A percentile compares a stretch with the other conserved stretches of the same genome.
phyloP scores from a whole-genome alignment of 73 alveolate genomes.

The Paramecium primaurelia region DNA sequence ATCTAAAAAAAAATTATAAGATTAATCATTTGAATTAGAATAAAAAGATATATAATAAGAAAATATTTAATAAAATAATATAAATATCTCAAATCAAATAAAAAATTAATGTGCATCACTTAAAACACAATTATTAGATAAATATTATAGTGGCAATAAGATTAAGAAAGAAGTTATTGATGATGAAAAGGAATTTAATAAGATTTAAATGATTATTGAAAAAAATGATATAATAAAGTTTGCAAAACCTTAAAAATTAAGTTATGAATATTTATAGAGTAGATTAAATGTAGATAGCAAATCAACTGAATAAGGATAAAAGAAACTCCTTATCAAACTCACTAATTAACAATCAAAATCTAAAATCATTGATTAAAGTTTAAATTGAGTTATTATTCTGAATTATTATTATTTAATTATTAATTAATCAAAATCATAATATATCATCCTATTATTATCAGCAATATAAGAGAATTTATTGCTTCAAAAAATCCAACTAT shows the following conservation, averaged over 20 bases:
- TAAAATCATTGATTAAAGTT: background rate
- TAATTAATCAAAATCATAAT: no score
- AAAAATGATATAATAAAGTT: background rate
- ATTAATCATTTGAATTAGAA: background rate
- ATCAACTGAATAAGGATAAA: background rate
- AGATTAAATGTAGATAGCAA: background rate
- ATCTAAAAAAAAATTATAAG: background rate
- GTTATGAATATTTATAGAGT: background rate
- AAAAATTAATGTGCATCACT: background rate
- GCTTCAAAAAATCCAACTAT: constrained; percentile 4
- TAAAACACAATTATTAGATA: background rate
- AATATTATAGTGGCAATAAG: background rate
- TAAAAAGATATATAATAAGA: background rate
- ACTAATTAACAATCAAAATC: background rate
- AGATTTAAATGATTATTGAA: background rate
- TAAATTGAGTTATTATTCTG: background rate
- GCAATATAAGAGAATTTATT: background rate
- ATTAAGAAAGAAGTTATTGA: background rate
- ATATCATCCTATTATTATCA: background rate
- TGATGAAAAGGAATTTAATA: background rate
- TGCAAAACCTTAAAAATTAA: background rate
- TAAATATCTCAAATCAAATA: background rate
- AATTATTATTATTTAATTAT: background rate
- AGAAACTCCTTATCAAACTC: background rate
- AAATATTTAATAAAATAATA: background rate